phyloP scores from a whole-genome alignment of 2,329 filamentous ascomycete genomes.

The Cordyceps cateniannulata region DNA sequence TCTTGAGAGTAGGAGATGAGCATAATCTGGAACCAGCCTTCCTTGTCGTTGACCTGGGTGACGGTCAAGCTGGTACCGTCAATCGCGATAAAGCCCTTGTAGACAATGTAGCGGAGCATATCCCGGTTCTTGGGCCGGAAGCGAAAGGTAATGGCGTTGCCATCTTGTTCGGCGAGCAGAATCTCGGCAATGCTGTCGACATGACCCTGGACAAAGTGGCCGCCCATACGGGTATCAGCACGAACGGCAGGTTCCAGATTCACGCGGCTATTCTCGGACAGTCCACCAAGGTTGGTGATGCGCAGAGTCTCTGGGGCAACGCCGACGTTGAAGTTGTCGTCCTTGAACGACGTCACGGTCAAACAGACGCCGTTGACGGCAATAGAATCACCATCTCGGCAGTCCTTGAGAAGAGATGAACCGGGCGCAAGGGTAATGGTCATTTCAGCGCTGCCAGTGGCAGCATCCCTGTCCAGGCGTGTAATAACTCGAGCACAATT shows the following conservation, averaged over 20 bases:
- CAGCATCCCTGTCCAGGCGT: constrained; percentile 71
- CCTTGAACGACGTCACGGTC: constrained; percentile 62
- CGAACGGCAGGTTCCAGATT: constrained; percentile 94
- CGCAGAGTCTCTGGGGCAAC: constrained; percentile 93
- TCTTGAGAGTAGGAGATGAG: constrained; percentile 95
- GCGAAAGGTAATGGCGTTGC: constrained; percentile 83
- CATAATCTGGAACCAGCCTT: constrained; percentile 93
- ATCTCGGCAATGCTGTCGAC: constrained; percentile 86
- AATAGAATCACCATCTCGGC: constrained; percentile 86
- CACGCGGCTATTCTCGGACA: constrained; percentile 61
- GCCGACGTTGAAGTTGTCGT: constrained; percentile 73
- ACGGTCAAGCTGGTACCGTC: constrained; percentile 94
- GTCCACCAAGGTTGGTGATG: constrained; percentile 82
- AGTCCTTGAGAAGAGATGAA: constrained; percentile 74
- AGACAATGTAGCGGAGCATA: constrained; percentile 81
- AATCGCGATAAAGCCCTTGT: constrained; percentile 92
- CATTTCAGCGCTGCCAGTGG: constrained; percentile 80
- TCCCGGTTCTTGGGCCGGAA: constrained; percentile 63
- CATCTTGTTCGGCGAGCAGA: constrained; percentile 66
- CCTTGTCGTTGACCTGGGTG: constrained; percentile 72
- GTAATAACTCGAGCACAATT: constrained; percentile 61
- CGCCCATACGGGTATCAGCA: constrained; percentile 90
- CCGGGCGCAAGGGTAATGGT: constrained; percentile 66
- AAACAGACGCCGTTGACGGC: constrained; percentile 93
- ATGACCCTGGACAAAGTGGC: constrained; percentile 96